Evolutionary conservation across 2,329 filamentous ascomycete genomes (phyloP).

Genomic region (Pseudogymnoascus sp.): DNA sequence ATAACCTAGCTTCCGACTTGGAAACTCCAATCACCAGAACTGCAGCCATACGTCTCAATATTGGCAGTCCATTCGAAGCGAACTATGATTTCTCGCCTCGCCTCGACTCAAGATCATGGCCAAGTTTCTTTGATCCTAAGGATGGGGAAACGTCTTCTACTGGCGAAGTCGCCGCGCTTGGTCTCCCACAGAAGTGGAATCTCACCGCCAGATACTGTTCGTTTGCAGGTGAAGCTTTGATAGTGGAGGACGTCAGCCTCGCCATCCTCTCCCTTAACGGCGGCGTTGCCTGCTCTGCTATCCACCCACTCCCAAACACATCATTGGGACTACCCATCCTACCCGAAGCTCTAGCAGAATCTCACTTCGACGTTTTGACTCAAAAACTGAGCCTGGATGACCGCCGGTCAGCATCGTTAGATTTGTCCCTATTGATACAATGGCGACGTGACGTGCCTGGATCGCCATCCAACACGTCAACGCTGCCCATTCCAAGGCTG

Average conservation of each 20-base stretch:
- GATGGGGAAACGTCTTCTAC: slow-evolving; percentile 5
- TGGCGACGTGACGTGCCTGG: slow-evolving; percentile 57
- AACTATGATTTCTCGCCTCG: slow-evolving; percentile 82
- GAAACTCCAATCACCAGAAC: slow-evolving; percentile 75
- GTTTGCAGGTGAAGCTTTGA: slow-evolving; percentile 59
- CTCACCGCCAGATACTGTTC: slow-evolving; percentile 68
- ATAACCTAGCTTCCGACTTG: slow-evolving; percentile 71
- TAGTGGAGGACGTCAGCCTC: slow-evolving; percentile 59
- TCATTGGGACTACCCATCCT: slow-evolving; percentile 37
- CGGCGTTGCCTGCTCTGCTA: slow-evolving; percentile 51
- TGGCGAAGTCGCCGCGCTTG: slow-evolving; percentile 36
- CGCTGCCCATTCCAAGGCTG: slow-evolving; percentile 71
- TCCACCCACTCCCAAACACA: slow-evolving; percentile 31
- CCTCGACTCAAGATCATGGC: slow-evolving; percentile 73
- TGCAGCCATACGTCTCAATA: slow-evolving; percentile 58
- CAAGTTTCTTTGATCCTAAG: slow-evolving; percentile 70
- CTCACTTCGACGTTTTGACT: slow-evolving; percentile 64
- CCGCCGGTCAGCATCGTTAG: slow-evolving; percentile 64
- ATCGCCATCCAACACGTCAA: slow-evolving; percentile 50
- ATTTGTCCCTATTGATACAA: slow-evolving; percentile 65
- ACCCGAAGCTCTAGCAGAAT: slow-evolving; percentile 64
- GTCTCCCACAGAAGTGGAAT: slow-evolving; percentile 75
- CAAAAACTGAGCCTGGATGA: slow-evolving; percentile 79
- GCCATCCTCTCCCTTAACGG: slow-evolving; percentile 53
- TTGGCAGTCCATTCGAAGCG: slow-evolving; percentile 82